phyloP scores from a whole-genome alignment of 2,329 filamentous ascomycete species.

The Aureobasidium sp. region DNA sequence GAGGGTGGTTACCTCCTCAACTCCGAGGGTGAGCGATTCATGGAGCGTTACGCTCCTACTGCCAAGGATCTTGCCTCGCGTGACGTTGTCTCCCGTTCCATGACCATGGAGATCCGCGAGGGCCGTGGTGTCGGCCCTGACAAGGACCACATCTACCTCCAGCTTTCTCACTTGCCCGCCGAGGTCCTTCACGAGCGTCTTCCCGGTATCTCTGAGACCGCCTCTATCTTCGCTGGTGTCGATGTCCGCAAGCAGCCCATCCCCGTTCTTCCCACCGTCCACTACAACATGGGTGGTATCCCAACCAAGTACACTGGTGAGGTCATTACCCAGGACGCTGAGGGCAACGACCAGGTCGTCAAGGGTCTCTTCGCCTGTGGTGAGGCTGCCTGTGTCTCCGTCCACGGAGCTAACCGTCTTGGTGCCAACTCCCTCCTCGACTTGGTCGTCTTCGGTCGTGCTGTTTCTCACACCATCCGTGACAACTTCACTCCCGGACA shows the following conservation, averaged over 20 bases:
- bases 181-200: slow-evolving; percentile 93
- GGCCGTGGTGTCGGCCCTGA: slow-evolving; percentile 94
- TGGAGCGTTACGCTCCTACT: slow-evolving; percentile 96
- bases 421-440: slow-evolving; percentile 98
- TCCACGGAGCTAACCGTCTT: slow-evolving; percentile 95
- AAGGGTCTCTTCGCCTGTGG: slow-evolving; percentile 93
- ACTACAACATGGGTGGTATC: slow-evolving; percentile 99
- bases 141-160: slow-evolving; percentile 98
- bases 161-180: slow-evolving; percentile 87
- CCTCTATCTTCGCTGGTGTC: slow-evolving; percentile 92
- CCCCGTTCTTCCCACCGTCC: slow-evolving; percentile 88
- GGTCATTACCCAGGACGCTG: slow-evolving; percentile 78
- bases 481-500: slow-evolving; percentile 83
- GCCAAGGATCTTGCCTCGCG: slow-evolving; percentile 95
- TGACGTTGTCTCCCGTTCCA: slow-evolving; percentile 93
- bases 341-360: slow-evolving; percentile 85
- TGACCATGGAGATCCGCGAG: slow-evolving; percentile 97
- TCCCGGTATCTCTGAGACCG: slow-evolving; percentile 96
- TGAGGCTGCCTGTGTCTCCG: slow-evolving; percentile 94
- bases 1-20: slow-evolving; percentile 98
- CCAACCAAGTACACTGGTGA: slow-evolving; percentile 96
- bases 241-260: slow-evolving; percentile 97
- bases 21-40: slow-evolving; percentile 97
- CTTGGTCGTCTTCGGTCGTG: slow-evolving; percentile 94
- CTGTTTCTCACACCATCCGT: slow-evolving; percentile 92